phyloP scores from a whole-genome alignment of 495 filamentous ascomycete species.

The Usnea hakonensis region DNA sequence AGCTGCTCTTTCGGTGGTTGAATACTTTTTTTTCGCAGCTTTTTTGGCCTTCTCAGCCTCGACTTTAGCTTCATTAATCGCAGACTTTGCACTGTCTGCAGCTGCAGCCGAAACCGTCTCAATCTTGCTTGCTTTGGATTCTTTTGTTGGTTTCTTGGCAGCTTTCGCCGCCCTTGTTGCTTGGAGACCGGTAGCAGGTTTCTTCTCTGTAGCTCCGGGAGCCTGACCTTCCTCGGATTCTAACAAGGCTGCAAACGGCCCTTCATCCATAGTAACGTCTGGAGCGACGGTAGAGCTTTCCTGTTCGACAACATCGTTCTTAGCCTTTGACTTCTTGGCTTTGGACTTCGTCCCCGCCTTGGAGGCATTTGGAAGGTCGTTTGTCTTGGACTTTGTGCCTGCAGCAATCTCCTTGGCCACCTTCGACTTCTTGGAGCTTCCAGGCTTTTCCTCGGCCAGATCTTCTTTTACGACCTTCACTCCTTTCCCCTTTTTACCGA shows the following conservation, averaged over 20 bases:
- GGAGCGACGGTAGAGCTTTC: constrained; percentile 15
- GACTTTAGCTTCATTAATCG: constrained; percentile 9
- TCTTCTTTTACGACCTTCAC: constrained; percentile 16
- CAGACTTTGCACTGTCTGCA: constrained; percentile 18
- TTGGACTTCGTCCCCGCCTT: constrained; percentile 25
- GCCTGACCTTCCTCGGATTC: constrained; percentile 12
- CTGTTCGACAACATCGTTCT: background rate
- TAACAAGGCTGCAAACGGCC: constrained; percentile 14
- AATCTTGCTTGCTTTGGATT: constrained; percentile 10
- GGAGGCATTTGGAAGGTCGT: constrained; percentile 21
- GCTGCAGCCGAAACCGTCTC: constrained; percentile 15
- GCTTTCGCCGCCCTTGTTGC: constrained; percentile 26
- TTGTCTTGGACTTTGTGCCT: constrained; percentile 22
- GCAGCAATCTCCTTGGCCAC: constrained; percentile 18
- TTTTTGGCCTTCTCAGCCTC: constrained; percentile 22
- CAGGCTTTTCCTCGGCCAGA: constrained; percentile 10
- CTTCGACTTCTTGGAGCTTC: constrained; percentile 26
- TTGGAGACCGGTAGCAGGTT: background rate
- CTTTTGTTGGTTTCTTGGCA: constrained; percentile 2
- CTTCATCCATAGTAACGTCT: constrained; percentile 19
- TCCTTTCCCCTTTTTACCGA: constrained; percentile 2
- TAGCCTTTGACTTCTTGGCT: constrained; percentile 15
- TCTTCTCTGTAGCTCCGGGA: background rate
- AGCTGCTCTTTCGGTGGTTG: background rate
- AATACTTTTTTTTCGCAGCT: constrained; percentile 8